A percentile compares a stretch with the other conserved stretches of the same genome.
Evolutionary conservation across 805 yeast genomes (phyloP).

Genomic region (Torulaspora delbrueckii): DNA sequence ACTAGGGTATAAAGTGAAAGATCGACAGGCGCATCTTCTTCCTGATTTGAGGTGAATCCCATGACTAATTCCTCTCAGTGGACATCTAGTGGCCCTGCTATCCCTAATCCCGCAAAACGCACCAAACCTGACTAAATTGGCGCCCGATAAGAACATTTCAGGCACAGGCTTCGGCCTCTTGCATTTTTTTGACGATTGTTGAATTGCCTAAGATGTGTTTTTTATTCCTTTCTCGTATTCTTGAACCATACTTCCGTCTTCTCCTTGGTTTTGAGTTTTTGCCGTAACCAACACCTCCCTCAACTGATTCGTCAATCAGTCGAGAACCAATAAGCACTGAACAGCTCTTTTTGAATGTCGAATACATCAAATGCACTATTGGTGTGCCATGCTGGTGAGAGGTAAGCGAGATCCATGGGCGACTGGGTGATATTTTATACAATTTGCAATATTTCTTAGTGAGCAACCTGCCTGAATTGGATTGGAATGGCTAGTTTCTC

Average conservation of each 20-base stretch:
- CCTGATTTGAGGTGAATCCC: constrained; percentile 15
- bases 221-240: constrained; percentile 6
- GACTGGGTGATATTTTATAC: background rate
- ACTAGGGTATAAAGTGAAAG: constrained; percentile 18
- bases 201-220: constrained; percentile 11
- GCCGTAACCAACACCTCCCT: background rate
- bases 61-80: constrained; percentile 19
- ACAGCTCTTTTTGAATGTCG: background rate
- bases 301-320: background rate
- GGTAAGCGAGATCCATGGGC: background rate
- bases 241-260: background rate
- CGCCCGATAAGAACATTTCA: constrained; percentile 5
- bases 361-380: background rate
- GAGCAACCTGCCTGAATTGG: background rate
- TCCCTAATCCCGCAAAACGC: constrained; percentile 18
- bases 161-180: constrained; percentile 10
- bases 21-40: constrained; percentile 17
- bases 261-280: background rate
- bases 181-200: constrained; percentile 7
- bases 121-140: constrained; percentile 20
- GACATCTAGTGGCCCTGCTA: constrained; percentile 19
- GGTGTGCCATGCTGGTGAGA: constrained; percentile 1
- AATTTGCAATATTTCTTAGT: background rate
- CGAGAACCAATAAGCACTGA: background rate
- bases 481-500: background rate